Conservation (phyloP, 108 stramenopile genomes). For the Skeletonema tropicum region DNA sequence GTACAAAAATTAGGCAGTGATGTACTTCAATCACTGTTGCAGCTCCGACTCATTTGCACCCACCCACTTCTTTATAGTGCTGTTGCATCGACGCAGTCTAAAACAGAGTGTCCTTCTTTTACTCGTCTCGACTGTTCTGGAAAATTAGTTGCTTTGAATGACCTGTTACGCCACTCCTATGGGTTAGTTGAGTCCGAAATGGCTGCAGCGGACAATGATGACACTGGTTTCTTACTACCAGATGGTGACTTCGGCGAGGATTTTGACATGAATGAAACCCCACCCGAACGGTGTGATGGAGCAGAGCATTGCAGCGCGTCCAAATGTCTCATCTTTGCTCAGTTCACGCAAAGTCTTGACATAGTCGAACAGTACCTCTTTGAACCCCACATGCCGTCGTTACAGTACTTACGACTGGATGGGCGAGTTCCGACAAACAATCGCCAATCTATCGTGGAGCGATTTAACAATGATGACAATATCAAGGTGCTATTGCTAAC, state of each 20-base stretch:
- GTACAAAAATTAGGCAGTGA: constrained; percentile 44
- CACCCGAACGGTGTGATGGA: too few species aligned
- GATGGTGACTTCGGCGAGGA: constrained; percentile 16
- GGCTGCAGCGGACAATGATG: constrained; percentile 83
- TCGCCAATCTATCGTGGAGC: constrained; percentile 66
- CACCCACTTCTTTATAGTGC: constrained; percentile 71
- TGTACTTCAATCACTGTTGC: constrained; percentile 72
- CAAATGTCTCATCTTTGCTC: constrained; percentile 89
- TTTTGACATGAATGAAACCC: constrained; percentile 1
- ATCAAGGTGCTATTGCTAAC: constrained; percentile 81
- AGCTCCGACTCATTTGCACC: constrained; percentile 85
- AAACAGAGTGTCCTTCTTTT: constrained; percentile 42
- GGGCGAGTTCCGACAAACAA: constrained; percentile 69
- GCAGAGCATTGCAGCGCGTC: constrained; percentile 9
- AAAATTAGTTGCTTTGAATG: constrained; percentile 79
- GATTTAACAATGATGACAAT: constrained; percentile 70
- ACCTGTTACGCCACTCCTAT: constrained; percentile 66
- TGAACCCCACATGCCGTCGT: constrained; percentile 69
- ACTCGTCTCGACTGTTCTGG: constrained; percentile 73
- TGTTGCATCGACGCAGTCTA: constrained; percentile 62
- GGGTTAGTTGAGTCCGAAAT: constrained; percentile 67
- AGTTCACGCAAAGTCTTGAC: constrained; percentile 83
- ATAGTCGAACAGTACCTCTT: constrained; percentile 83
- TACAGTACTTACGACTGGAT: constrained; percentile 78
- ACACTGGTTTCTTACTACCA: constrained; percentile 62